phyloP scores from a whole-genome alignment of 129 eudicot genomes.

The Chrysanthemum seticuspe region DNA sequence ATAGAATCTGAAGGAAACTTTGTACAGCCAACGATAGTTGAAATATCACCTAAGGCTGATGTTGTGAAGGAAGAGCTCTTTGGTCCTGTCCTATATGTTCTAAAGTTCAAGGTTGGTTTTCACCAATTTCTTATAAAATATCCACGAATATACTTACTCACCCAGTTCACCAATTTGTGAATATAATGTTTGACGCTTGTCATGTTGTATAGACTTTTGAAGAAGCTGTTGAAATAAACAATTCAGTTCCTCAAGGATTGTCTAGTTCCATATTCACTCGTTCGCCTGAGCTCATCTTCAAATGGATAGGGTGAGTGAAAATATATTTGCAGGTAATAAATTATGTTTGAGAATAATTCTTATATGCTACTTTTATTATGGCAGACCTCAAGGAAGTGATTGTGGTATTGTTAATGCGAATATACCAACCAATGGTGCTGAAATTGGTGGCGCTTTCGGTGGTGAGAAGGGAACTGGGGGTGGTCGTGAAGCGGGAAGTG shows the following conservation, averaged over 20 bases:
- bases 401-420: conserved; percentile 96
- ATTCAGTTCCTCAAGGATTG: conserved; percentile 96
- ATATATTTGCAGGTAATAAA: neutral
- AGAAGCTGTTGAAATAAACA: conserved; percentile 93
- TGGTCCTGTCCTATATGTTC: conserved; percentile 85
- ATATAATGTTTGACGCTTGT: neutral
- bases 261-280: conserved; percentile 91
- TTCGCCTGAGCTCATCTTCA: conserved; percentile 77
- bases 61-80: conserved; percentile 88
- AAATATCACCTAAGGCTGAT: conserved; percentile 68
- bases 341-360: neutral
- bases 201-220: conserved; percentile 55
- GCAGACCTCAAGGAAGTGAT: conserved; percentile 93
- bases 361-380: neutral
- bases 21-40: conserved; percentile 91
- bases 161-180: neutral
- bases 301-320: conserved; percentile 84
- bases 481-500: conserved; percentile 99
- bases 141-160: neutral
- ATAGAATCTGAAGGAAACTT: conserved; percentile 90
- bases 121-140: neutral
- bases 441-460: conserved; percentile 98
- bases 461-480: conserved; percentile 99
- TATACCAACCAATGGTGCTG: conserved; percentile 98
- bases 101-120: conserved; percentile 75